Percentiles rank a stretch among this genome's conserved stretches.
phyloP scores from a whole-genome alignment of 352 stramenopile species.

The Globisporangium cederbergense region DNA sequence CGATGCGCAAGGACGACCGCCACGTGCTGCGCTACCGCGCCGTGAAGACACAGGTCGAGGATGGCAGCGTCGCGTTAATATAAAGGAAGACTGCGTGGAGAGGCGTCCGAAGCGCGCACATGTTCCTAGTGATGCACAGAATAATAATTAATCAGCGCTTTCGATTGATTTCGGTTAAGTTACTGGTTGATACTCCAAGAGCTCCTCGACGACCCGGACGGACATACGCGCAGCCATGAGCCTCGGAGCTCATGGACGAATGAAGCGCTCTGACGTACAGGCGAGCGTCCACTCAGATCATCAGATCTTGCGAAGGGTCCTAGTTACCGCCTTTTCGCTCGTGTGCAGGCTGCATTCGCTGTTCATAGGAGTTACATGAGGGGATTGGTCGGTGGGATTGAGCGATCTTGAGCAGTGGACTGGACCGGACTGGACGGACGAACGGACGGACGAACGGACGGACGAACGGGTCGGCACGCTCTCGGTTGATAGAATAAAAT shows the following conservation, averaged over 20 bases:
- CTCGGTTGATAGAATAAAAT: constrained; percentile 3
- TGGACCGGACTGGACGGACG: not conserved
- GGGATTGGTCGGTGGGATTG: not conserved
- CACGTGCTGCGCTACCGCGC: constrained; percentile 74
- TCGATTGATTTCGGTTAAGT: constrained; percentile 19
- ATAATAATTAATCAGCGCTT: constrained; percentile 13
- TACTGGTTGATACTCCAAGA: constrained; percentile 11
- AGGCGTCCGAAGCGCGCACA: not conserved
- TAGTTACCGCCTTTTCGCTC: not conserved
- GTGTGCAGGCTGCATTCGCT: not conserved
- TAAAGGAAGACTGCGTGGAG: constrained; percentile 7
- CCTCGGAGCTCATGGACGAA: too few relatives aligned
- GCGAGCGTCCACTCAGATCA: not conserved
- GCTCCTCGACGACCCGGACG: not conserved
- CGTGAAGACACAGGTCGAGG: constrained; percentile 53
- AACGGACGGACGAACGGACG: too few relatives aligned
- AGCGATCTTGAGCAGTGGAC: not conserved
- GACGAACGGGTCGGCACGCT: not conserved
- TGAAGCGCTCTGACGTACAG: not conserved
- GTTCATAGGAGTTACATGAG: constrained; percentile 6
- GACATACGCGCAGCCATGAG: not conserved
- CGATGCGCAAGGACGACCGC: constrained; percentile 53
- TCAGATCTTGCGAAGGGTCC: not conserved
- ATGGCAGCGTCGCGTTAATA: constrained; percentile 52
- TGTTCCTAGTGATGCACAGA: constrained; percentile 8